Percentiles rank a stretch among this genome's conserved stretches.
These are phyloP conservation scores for Acer yangbiense DNA, from an alignment of 345 rosid genomes.

Conservation along the genomic window DNA sequence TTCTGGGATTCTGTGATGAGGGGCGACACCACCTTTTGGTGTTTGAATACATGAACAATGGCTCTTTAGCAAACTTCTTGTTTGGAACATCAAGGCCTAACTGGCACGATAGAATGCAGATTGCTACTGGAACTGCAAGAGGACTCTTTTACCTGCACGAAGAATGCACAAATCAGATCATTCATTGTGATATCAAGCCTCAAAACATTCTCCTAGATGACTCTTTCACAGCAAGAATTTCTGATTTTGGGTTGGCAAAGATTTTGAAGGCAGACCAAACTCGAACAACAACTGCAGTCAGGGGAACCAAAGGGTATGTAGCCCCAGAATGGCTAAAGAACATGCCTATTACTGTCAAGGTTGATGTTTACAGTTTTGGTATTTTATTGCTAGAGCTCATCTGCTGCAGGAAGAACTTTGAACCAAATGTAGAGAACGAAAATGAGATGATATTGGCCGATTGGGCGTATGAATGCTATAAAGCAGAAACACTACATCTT, in stretches of 20 bases:
- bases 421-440: slow-evolving; percentile 14
- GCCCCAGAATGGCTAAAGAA: slow-evolving; percentile 50
- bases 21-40: not conserved
- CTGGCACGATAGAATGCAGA: not conserved
- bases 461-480: slow-evolving; percentile 54
- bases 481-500: slow-evolving; percentile 22
- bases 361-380: slow-evolving; percentile 48
- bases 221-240: slow-evolving; percentile 23
- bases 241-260: slow-evolving; percentile 48
- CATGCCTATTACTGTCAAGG: slow-evolving; percentile 45
- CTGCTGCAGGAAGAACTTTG: slow-evolving; percentile 34
- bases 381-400: slow-evolving; percentile 41
- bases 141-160: slow-evolving; percentile 2
- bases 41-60: slow-evolving; percentile 2
- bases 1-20: slow-evolving; percentile 7
- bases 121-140: not conserved
- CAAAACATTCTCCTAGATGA: slow-evolving; percentile 31
- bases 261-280: slow-evolving; percentile 31
- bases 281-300: slow-evolving; percentile 28
- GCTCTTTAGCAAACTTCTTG: not conserved
- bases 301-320: slow-evolving; percentile 46
- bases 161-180: not conserved
- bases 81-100: not conserved
- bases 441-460: slow-evolving; percentile 31
- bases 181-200: slow-evolving; percentile 21